A percentile compares a stretch with the other conserved stretches of the same genome.
phyloP scores from a whole-genome alignment of 768 basidiomycete genomes.

The Xanthoconium purpureum region DNA sequence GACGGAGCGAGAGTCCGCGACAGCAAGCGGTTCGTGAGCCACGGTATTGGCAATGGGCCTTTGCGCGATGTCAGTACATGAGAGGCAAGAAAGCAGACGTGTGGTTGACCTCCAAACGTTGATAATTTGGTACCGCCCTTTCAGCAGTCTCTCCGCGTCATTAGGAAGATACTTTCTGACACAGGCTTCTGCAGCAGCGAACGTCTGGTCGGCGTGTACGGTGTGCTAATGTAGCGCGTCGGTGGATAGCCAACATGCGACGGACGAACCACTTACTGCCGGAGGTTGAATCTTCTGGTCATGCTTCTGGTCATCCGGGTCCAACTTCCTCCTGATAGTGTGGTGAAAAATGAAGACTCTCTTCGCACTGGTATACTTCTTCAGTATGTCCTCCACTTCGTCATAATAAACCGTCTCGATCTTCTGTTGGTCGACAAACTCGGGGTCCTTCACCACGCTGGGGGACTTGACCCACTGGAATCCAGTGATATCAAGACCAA shows the following conservation, averaged over 20 bases:
- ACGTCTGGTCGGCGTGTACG: background rate
- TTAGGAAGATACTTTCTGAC: slow-evolving; percentile 25
- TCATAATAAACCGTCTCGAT: background rate
- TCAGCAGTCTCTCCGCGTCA: slow-evolving; percentile 41
- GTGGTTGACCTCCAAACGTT: slow-evolving; percentile 36
- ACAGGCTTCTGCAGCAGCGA: background rate
- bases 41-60: no score
- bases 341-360: background rate
- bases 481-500: background rate
- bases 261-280: background rate
- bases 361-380: background rate
- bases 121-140: slow-evolving; percentile 39
- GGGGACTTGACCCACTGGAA: background rate
- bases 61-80: background rate
- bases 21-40: no score
- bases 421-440: background rate
- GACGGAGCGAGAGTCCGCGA: background rate
- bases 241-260: background rate
- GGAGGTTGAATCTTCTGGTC: background rate
- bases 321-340: background rate
- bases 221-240: background rate
- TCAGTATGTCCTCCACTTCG: background rate
- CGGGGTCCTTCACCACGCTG: background rate
- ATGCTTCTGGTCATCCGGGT: background rate
- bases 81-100: no score